These are phyloP conservation scores for Pyrus bretschneideri DNA, from an alignment of 306 rosid genomes.

Conservation along the genomic window DNA sequence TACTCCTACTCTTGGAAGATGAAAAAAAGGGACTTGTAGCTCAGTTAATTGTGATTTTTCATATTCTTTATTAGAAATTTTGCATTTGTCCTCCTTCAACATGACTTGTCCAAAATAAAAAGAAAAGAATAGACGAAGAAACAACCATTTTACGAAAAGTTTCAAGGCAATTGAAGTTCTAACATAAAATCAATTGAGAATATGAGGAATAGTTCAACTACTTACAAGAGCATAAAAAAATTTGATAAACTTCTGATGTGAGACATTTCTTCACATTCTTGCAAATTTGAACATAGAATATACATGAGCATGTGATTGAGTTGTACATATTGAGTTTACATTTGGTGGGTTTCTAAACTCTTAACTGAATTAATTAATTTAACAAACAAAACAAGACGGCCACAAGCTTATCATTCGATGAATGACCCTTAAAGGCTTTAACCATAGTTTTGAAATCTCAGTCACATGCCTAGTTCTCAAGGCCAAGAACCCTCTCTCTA, in stretches of 20 bases:
- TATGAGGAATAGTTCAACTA: too few species aligned
- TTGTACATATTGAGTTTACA: background rate
- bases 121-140: too few species aligned
- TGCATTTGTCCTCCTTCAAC: background rate
- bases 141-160: background rate
- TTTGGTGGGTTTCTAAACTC: background rate
- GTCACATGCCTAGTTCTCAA: constrained; percentile 41
- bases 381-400: too few species aligned
- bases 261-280: too few species aligned
- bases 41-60: too few species aligned
- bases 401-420: constrained; percentile 15
- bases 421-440: background rate
- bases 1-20: background rate
- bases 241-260: too few species aligned
- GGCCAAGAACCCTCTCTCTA: constrained; percentile 20
- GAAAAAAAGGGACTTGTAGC: background rate
- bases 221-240: too few species aligned
- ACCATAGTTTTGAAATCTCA: constrained; percentile 32
- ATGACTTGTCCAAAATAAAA: background rate
- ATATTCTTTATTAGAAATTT: background rate
- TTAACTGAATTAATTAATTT: background rate
- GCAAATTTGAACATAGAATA: background rate
- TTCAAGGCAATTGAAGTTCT: too few species aligned
- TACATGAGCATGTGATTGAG: background rate
- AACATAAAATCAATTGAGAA: too few species aligned